Conservation (phyloP, 768 basidiomycete genomes). For the Lactarius vividus region DNA sequence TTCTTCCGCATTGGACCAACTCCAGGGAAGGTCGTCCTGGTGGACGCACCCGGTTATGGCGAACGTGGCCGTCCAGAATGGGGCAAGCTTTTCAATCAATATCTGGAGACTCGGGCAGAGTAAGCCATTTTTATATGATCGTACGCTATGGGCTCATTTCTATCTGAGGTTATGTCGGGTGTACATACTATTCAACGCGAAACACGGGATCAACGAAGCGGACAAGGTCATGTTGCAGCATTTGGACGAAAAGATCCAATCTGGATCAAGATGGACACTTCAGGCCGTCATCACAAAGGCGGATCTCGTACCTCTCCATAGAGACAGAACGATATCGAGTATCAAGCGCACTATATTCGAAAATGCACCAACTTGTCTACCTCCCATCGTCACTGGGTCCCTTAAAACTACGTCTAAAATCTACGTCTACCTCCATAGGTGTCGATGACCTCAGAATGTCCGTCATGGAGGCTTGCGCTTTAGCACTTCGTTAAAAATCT, state of each 20-base stretch:
- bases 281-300: constrained; percentile 74
- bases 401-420: constrained; percentile 47
- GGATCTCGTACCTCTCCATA: constrained; percentile 46
- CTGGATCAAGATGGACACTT: constrained; percentile 51
- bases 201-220: constrained; percentile 54
- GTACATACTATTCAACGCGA: constrained; percentile 68
- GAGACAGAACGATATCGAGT: constrained; percentile 37
- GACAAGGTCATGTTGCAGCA: constrained; percentile 63
- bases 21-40: constrained; percentile 57
- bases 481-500: constrained; percentile 26
- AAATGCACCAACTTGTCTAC: constrained; percentile 57
- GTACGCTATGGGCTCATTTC: not conserved
- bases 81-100: constrained; percentile 67
- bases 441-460: constrained; percentile 55
- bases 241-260: constrained; percentile 41
- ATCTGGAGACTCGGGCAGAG: constrained; percentile 59
- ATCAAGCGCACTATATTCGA: constrained; percentile 54
- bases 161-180: constrained; percentile 58
- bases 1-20: constrained; percentile 64
- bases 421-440: constrained; percentile 49
- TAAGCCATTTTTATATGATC: constrained; percentile 36
- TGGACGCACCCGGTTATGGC: constrained; percentile 84
- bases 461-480: constrained; percentile 58
- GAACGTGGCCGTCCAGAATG: constrained; percentile 69
- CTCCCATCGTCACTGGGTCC: constrained; percentile 58